Evolutionary conservation across 192 early-diverging fungal genomes (phyloP), one percentile per base, ranked within the genome.

Genomic region (Backusella liffmaniae): DNA sequence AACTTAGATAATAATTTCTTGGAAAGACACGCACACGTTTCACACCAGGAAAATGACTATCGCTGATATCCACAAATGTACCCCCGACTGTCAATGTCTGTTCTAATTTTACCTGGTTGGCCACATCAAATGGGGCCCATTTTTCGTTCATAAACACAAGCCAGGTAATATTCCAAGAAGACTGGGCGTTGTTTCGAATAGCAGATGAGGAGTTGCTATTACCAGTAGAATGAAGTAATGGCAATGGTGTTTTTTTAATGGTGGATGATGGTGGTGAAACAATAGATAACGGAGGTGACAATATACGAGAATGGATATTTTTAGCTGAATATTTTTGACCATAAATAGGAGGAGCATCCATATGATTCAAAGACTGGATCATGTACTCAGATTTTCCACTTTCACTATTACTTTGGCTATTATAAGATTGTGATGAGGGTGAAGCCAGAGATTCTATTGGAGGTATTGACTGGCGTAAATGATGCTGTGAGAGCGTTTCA

Each of bases 21-120:
- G 80, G 80, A 44, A 81, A 81, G 30, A 77, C 80, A 23, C 80
- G 72, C 15, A 81, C 80, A 9, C 80, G 66, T 23, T 81, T 81
- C 26, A 81, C 76, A 16, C 65, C 56, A 12, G 80, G 76, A 37
- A 81, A 81, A 46, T 77, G 76, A 23, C 72, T 77, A 67, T 81
- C 80, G 18, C 37, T 71, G 53, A 81, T 77, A 13, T 81, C 80
- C 21, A 81, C 76, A 81, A 81, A 81, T 0, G 76, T 81, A n/a
- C 80, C 80, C 23, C 73, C 73, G 13, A 81, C 56, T 3, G 73
- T 71, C 5, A 81, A 37, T 0, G 80, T 81, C n/a, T 81, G 80
- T 42, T 81, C 80, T 34, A 81, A 51, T 70, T 77, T 77, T 29
- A 46, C 49, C 34, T 81, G 80, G 36, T 81, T 81, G 9, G 62